phyloP scores from a whole-genome alignment of 345 rosid genomes.

The Orychophragmus violaceus region DNA sequence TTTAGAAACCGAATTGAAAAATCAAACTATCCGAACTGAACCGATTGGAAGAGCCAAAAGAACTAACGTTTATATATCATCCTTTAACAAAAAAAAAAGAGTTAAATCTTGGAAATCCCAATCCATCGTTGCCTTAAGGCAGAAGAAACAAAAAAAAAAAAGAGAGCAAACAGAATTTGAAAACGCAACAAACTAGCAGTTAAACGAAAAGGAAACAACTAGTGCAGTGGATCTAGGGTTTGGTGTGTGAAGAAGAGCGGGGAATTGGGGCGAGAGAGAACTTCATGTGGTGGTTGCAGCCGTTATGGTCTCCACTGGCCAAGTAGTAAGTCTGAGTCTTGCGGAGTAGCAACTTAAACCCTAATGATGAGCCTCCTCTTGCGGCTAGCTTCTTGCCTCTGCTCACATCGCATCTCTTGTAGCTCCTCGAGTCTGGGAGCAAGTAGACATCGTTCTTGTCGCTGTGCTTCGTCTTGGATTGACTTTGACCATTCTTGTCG shows the following conservation, averaged over 20 bases:
- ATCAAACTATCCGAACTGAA: too few species aligned
- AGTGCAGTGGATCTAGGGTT: not conserved
- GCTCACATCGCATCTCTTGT: constrained; percentile 3
- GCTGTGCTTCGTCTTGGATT: not conserved
- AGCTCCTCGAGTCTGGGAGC: not conserved
- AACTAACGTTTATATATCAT: too few species aligned
- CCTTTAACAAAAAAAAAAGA: too few species aligned
- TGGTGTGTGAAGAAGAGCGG: not conserved
- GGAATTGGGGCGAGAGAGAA: not conserved
- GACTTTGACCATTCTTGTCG: not conserved
- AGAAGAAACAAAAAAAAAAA: not conserved
- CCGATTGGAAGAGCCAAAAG: too few species aligned
- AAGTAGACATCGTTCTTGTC: constrained; percentile 4
- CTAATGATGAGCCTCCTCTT: not conserved
- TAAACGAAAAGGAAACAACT: not conserved
- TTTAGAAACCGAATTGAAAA: too few species aligned
- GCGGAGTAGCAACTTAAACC: constrained; percentile 13
- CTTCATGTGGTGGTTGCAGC: constrained; percentile 13
- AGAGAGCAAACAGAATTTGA: not conserved
- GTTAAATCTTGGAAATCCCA: not conserved
- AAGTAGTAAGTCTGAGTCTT: constrained; percentile 7
- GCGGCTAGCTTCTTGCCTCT: not conserved
- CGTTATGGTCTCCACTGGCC: not conserved
- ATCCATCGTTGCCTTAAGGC: not conserved
- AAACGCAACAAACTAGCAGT: not conserved